Conservation (phyloP, 116 monocot species). For the Iris pallida region DNA sequence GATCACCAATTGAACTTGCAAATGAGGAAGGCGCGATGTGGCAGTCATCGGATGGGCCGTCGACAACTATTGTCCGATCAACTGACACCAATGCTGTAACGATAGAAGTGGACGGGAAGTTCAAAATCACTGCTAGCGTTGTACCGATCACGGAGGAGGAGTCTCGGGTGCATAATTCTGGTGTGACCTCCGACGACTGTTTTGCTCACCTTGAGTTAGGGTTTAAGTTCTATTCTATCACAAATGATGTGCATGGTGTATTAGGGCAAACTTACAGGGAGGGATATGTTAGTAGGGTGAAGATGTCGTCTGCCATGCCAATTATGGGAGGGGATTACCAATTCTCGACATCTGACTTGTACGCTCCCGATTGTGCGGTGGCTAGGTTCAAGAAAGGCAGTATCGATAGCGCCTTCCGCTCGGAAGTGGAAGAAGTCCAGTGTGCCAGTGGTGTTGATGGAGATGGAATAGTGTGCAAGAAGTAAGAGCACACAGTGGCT, state of each 20-base stretch:
- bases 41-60: slow-evolving; percentile 13
- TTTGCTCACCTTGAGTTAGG: slow-evolving; percentile 35
- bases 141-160: slow-evolving; percentile 39
- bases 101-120: slow-evolving; percentile 11
- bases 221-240: slow-evolving; percentile 34
- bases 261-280: slow-evolving; percentile 38
- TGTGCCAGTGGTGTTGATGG: slow-evolving; percentile 7
- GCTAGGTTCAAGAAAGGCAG: slow-evolving; percentile 9
- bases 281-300: slow-evolving; percentile 29
- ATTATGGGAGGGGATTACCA: slow-evolving; percentile 30
- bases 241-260: slow-evolving; percentile 25
- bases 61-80: no score
- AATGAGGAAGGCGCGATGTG: slow-evolving; percentile 20
- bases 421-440: not conserved
- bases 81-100: no score
- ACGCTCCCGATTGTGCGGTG: slow-evolving; percentile 2
- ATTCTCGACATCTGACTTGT: slow-evolving; percentile 9
- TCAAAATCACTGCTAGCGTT: slow-evolving; percentile 19
- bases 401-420: not conserved
- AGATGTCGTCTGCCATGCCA: slow-evolving; percentile 19
- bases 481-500: not conserved
- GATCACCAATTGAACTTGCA: slow-evolving; percentile 14
- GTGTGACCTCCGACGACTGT: slow-evolving; percentile 23
- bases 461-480: slow-evolving; percentile 23
- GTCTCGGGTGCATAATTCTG: slow-evolving; percentile 31